phyloP scores from a whole-genome alignment of 164 flowering plant genomes.

The Litsea cubeba region DNA sequence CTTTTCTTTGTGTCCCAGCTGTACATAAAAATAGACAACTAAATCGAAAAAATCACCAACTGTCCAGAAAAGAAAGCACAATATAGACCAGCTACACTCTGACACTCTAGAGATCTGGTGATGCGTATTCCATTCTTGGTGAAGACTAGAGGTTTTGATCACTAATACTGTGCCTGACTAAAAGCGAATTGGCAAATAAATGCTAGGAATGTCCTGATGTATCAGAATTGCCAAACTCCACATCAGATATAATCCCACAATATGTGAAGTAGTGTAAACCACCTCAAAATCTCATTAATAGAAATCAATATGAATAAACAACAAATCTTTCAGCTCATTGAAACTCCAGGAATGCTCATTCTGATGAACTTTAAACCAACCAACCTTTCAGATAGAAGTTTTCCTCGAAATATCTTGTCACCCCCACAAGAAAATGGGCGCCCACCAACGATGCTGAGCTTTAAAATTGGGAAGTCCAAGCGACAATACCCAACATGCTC shows the following conservation, averaged over 20 bases:
- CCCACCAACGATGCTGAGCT: conserved; percentile 80
- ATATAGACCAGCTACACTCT: not conserved
- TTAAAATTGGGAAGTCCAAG: conserved; percentile 58
- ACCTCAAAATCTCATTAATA: not conserved
- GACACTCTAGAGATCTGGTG: not conserved
- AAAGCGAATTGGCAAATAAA: not conserved
- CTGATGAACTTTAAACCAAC: conserved; percentile 4
- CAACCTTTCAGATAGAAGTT: conserved; percentile 64
- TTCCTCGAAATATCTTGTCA: conserved; percentile 40
- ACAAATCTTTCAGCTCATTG: too few species aligned
- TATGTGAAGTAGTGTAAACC: not conserved
- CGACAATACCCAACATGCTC: conserved; percentile 70
- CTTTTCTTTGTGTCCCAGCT: not conserved
- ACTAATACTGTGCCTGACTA: not conserved
- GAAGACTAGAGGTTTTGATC: not conserved
- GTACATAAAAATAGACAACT: not conserved
- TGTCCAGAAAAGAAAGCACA: not conserved
- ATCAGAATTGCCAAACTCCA: not conserved
- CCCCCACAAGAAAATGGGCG: conserved; percentile 89
- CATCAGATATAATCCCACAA: not conserved
- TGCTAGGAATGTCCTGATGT: not conserved
- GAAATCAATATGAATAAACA: not conserved
- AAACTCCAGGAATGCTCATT: not conserved
- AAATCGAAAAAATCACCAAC: not conserved
- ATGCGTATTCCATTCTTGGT: not conserved